Evolutionary conservation across 2,329 filamentous ascomycete species (phyloP).

Genomic region (Pseudonectria buxi): DNA sequence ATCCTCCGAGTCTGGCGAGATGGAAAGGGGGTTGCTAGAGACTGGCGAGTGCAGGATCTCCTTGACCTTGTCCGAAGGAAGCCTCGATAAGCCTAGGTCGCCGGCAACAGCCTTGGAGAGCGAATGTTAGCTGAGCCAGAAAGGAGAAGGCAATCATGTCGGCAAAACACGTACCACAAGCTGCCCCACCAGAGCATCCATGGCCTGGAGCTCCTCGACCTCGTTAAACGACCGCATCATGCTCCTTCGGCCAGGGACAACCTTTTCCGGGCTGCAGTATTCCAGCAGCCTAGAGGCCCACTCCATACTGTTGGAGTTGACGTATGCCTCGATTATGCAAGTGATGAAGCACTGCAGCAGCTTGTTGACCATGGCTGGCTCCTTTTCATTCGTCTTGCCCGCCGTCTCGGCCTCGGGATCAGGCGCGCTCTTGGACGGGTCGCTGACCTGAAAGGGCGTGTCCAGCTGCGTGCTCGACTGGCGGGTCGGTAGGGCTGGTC

Average conservation of each 20-base stretch:
- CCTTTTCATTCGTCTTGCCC: conserved; percentile 39
- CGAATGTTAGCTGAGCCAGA: conserved; percentile 9
- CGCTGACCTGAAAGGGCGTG: conserved; percentile 49
- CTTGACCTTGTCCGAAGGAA: conserved; percentile 39
- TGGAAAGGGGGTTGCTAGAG: conserved; percentile 38
- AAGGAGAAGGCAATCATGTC: not conserved
- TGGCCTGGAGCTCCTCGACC: conserved; percentile 52
- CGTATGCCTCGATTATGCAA: conserved; percentile 67
- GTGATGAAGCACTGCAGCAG: conserved; percentile 73
- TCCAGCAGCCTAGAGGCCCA: conserved; percentile 63
- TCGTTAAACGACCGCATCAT: conserved; percentile 59
- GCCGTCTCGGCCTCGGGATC: conserved; percentile 49
- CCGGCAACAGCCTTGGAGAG: conserved; percentile 51
- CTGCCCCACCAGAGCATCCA: conserved; percentile 64
- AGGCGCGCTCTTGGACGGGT: conserved; percentile 48
- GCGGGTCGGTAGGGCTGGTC: conserved; percentile 55
- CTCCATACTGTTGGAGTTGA: conserved; percentile 52
- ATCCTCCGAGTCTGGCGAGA: conserved; percentile 38
- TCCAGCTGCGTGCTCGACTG: conserved; percentile 52
- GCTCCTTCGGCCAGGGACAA: conserved; percentile 55
- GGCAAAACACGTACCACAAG: conserved; percentile 48
- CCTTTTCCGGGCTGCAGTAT: conserved; percentile 56
- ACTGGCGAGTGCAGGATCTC: conserved; percentile 36
- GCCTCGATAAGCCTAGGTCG: conserved; percentile 49
- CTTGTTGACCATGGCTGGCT: conserved; percentile 54